These are phyloP conservation scores for Ceratobasidium sp. DNA, from an alignment of 1,284 basidiomycete genomes.

Conservation along the genomic window DNA sequence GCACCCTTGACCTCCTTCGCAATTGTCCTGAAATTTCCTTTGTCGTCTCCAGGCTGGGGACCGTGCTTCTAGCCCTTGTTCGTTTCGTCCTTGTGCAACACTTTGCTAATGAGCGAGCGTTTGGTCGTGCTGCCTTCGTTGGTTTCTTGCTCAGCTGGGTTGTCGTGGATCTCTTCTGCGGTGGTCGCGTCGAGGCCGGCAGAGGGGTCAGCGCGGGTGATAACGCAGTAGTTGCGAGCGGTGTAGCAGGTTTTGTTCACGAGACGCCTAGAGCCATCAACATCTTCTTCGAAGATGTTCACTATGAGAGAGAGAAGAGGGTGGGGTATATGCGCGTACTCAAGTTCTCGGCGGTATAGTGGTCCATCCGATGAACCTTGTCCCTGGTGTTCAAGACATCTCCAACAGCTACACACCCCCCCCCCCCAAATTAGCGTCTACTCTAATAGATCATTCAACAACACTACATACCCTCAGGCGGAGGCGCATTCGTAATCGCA, in stretches of 20 bases:
- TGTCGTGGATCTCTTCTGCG: constrained; percentile 2
- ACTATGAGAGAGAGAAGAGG: neutral
- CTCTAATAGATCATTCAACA: neutral
- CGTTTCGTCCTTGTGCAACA: constrained; percentile 1
- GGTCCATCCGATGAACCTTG: constrained; percentile 55
- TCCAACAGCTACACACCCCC: constrained; percentile 51
- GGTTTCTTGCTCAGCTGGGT: constrained; percentile 3
- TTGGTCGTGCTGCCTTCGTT: neutral
- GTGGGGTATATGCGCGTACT: constrained; percentile 44
- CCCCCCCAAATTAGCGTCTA: neutral
- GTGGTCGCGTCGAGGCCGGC: constrained; percentile 29
- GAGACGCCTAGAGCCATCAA: constrained; percentile 43
- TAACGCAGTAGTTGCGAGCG: constrained; percentile 48
- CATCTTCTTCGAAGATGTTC: constrained; percentile 23
- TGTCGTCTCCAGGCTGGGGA: neutral
- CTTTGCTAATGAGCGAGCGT: neutral
- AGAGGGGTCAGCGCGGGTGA: constrained; percentile 47
- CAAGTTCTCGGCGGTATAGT: constrained; percentile 56
- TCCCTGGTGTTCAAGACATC: constrained; percentile 50
- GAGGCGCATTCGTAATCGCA: constrained; percentile 56
- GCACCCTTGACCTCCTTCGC: constrained; percentile 46
- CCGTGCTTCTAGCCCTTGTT: neutral
- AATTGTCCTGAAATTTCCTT: constrained; percentile 44
- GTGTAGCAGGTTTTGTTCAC: constrained; percentile 44
- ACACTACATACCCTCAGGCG: constrained; percentile 49